A percentile compares a stretch with the other conserved stretches of the same genome.
Conservation (phyloP, 78 protist genomes). For the Ministeria vibrans region DNA sequence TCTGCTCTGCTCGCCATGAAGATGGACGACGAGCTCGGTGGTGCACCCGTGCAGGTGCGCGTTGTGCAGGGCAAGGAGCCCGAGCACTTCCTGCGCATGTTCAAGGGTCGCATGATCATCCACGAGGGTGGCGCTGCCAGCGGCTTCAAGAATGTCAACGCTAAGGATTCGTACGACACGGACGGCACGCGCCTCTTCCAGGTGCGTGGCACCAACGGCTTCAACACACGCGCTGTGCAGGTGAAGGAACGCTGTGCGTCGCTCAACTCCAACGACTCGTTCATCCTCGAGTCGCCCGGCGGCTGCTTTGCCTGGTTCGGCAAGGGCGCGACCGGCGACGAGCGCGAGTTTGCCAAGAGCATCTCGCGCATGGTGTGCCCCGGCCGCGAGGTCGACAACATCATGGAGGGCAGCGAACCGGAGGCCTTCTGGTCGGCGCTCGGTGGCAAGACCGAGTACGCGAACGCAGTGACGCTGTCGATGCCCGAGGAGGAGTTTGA, state of each 20-base stretch:
- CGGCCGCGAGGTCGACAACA: background rate
- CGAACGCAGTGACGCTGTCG: slow-evolving; percentile 5
- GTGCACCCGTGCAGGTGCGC: slow-evolving; percentile 37
- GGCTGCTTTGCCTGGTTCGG: slow-evolving; percentile 44
- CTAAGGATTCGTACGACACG: slow-evolving; percentile 8
- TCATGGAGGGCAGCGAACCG: background rate
- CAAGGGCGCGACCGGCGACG: slow-evolving; percentile 29
- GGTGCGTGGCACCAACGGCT: slow-evolving; percentile 29
- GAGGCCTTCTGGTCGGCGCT: background rate
- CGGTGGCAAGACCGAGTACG: slow-evolving; percentile 25
- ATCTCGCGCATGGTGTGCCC: background rate
- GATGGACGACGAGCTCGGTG: slow-evolving; percentile 23
- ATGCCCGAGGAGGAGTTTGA: slow-evolving; percentile 11
- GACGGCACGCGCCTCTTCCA: slow-evolving; percentile 39
- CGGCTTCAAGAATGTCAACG: background rate
- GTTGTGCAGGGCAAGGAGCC: slow-evolving; percentile 46
- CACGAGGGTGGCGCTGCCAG: slow-evolving; percentile 29
- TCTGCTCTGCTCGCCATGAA: slow-evolving; percentile 38
- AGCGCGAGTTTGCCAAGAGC: slow-evolving; percentile 4
- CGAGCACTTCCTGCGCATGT: slow-evolving; percentile 30
- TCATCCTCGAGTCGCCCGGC: slow-evolving; percentile 11
- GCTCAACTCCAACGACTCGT: slow-evolving; percentile 45
- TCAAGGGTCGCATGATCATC: slow-evolving; percentile 32
- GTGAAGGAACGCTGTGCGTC: slow-evolving; percentile 1
- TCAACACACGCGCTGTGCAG: slow-evolving; percentile 7